Evolutionary conservation across 257 asterid genomes (phyloP), one percentile per base, ranked within the genome.

Genomic region (Buddleja alternifolia): DNA sequence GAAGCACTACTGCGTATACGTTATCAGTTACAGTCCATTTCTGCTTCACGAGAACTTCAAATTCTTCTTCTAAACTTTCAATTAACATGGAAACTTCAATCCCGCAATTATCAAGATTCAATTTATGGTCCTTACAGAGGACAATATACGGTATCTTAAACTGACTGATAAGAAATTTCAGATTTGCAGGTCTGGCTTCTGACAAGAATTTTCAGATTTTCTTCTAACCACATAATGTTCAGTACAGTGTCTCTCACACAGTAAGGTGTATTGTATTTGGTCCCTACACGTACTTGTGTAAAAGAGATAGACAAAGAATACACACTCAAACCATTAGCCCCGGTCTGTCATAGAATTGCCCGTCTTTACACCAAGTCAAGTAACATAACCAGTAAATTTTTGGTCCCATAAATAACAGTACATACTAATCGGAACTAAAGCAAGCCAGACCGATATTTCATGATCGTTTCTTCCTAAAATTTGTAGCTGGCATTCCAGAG

Each of bases 121-220:
- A 20, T 34, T 7, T 25, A 12, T 20, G 8, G 23, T 34, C 32
- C 24, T 55, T 8, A 51, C 1, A 39, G 34, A 11, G 3, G 36
- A 40, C 44, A 23, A 16, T 23, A 51, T 34, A 19, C 48, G 21
- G 15, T 36, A 24, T 10, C 14, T 64, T 1, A 10, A n/a, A n/a
- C 9, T 0, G 1, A 16, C 37, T n/a, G n/a, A 15, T 11, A 59
- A 70, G 32, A 32, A 56, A 50, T 10, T 14, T 25, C 46, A 25
- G 54, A 39, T 71, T 50, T 47, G 8, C 21, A 55, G 20, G 11
- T 45, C 55, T 17, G 10, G 11, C n/a, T 17, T 41, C 51, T 10
- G 4, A 24, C 17, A 1, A 45, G 20, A 24, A 67, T 53, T 29
- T 61, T 70, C 61, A 17, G 14, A 63, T 71, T n/a, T n/a, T n/a